Evolutionary conservation across 1,139 yeast species (phyloP).

Genomic region (Diutina sp.): DNA sequence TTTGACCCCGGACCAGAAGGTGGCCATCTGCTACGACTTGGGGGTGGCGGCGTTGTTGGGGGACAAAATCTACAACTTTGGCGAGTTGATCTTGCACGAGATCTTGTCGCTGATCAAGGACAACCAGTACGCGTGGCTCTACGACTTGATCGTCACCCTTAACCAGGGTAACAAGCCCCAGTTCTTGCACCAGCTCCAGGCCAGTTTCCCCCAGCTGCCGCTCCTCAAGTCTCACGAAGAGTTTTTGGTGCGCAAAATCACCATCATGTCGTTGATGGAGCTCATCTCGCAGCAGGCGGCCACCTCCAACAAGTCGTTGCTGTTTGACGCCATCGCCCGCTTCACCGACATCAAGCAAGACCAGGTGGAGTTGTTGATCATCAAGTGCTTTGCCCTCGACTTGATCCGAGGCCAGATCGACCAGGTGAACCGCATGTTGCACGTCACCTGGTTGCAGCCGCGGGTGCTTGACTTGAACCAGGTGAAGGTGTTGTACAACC

Average conservation of each 20-base stretch:
- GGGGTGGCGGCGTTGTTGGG: conserved; percentile 84
- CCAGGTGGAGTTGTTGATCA: conserved; percentile 81
- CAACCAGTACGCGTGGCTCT: conserved; percentile 57
- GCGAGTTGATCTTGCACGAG: conserved; percentile 87
- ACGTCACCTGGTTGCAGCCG: conserved; percentile 92
- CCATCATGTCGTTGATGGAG: conserved; percentile 85
- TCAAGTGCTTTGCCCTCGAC: conserved; percentile 80
- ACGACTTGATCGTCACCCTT: conserved; percentile 53
- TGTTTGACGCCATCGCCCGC: conserved; percentile 62
- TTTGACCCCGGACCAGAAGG: conserved; percentile 11
- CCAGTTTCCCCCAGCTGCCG: conserved; percentile 34
- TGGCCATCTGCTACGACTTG: conserved; percentile 61
- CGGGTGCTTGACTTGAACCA: conserved; percentile 77
- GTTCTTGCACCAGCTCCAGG: conserved; percentile 38
- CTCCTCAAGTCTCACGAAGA: conserved; percentile 46
- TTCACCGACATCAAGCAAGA: conserved; percentile 55
- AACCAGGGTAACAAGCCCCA: conserved; percentile 65
- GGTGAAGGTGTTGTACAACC: conserved; percentile 61
- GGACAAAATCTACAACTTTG: conserved; percentile 87
- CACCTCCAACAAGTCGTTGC: conserved; percentile 57
- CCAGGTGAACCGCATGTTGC: conserved; percentile 67
- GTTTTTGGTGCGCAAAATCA: conserved; percentile 79
- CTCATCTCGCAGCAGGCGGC: conserved; percentile 63
- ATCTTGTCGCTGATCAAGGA: conserved; percentile 44
- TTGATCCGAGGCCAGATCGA: conserved; percentile 80